A percentile compares a stretch with the other conserved stretches of the same genome.
phyloP scores from a whole-genome alignment of 2,329 filamentous ascomycete species.

The Dryadomyces sulphureus region DNA sequence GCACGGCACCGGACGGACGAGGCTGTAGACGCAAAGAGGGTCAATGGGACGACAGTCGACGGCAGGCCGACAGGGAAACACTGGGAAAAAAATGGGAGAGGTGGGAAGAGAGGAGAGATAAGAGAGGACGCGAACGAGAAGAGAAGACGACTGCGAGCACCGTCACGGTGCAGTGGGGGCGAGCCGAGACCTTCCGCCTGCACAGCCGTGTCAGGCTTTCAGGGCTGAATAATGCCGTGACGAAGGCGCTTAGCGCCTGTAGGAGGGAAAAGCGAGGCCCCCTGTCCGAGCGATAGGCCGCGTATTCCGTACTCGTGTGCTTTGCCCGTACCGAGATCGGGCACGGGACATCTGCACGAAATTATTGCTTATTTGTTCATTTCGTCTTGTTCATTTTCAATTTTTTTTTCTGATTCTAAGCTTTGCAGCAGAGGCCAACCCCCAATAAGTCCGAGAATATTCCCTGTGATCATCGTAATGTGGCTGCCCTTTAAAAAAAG shows the following conservation, averaged over 20 bases:
- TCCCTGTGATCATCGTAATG: not conserved
- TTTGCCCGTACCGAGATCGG: no score
- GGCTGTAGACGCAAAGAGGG: not conserved
- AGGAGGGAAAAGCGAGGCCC: no score
- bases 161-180: not conserved
- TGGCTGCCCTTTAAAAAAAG: not conserved
- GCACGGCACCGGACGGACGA: not conserved
- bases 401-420: not conserved
- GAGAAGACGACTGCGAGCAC: not conserved
- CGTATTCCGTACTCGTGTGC: no score
- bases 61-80: not conserved
- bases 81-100: not conserved
- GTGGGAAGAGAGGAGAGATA: not conserved
- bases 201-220: not conserved
- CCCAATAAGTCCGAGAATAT: not conserved
- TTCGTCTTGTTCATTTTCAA: no score
- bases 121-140: not conserved
- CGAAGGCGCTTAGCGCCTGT: not conserved
- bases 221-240: not conserved
- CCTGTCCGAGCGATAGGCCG: no score
- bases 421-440: not conserved
- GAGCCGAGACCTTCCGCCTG: not conserved
- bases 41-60: not conserved
- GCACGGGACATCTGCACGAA: no score
- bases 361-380: no score